Evolutionary conservation across 495 filamentous ascomycete genomes (phyloP).

Genomic region (Letharia columbiana): DNA sequence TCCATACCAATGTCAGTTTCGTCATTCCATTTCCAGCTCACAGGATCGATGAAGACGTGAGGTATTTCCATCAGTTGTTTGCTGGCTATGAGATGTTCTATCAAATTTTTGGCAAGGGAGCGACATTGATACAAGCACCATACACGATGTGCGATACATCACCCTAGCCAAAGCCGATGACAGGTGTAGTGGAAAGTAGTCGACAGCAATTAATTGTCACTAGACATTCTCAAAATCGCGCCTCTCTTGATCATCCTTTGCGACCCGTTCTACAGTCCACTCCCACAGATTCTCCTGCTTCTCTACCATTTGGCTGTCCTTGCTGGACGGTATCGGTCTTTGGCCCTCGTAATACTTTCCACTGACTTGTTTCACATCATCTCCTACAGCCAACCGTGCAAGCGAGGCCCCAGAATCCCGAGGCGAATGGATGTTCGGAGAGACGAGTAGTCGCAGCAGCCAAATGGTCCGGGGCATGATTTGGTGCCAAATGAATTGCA

Average conservation of each 20-base stretch:
- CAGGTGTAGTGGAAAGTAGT: neutral
- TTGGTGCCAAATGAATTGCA: constrained; percentile 27
- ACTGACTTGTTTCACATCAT: constrained; percentile 27
- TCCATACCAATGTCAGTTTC: neutral
- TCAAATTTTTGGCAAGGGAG: neutral
- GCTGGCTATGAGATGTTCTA: neutral
- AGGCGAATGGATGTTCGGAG: constrained; percentile 32
- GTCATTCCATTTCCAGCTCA: neutral
- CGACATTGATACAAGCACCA: neutral
- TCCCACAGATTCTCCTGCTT: constrained; percentile 43
- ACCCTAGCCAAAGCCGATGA: neutral
- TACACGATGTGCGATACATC: neutral
- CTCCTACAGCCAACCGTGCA: constrained; percentile 30
- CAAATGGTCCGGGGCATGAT: constrained; percentile 34
- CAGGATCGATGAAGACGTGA: neutral
- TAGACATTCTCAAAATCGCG: constrained; percentile 27
- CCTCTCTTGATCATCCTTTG: constrained; percentile 29
- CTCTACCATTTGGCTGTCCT: constrained; percentile 32
- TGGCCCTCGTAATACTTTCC: constrained; percentile 36
- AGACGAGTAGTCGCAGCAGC: constrained; percentile 28
- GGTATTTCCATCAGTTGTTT: neutral
- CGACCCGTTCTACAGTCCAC: constrained; percentile 41
- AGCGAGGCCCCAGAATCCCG: constrained; percentile 33
- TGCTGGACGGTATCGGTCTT: constrained; percentile 33
- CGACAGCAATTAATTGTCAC: neutral